Evolutionary conservation across 202 grass and related monocot species (phyloP), one percentile per base, ranked within the genome.

Genomic region (Bolboschoenoplectus hybrid): DNA sequence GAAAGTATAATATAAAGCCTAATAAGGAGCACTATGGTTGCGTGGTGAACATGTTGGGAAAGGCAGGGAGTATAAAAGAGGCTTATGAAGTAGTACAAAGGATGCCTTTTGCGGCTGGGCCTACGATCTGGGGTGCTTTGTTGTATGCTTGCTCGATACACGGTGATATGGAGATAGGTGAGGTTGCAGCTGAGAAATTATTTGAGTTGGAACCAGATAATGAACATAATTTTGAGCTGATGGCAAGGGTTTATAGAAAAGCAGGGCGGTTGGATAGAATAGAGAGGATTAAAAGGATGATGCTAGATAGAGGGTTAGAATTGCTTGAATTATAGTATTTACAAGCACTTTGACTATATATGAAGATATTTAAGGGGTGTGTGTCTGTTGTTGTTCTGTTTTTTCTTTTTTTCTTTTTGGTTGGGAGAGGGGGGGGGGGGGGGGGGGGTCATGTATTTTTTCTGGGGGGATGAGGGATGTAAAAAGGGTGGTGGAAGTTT

Each of bases 31-130:
- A 95, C 45, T 89, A 20, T 16, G 72, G 81, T 6, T 87, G 49
- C 62, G 62, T 90, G 56, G 91, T 90, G 19, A 89, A 91, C 89
- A 91, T 95, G 91, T 87, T 93, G 40, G 86, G 86, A 7, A 91
- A 86, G 63, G 86, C 83, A 8, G 91, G 91, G 74, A 78, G 84
- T 68, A 8, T 90, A 8, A 44, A 79, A 1, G 88, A 90, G 63
- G 93, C 93, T 10, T 89, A 85, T 2, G 81, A 93, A 20, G 56
- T 95, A 9, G 20, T 86, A 56, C 80, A 55, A 2, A 45, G 49
- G n/a, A 49, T 39, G 62, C 12, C 61, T 45, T 87, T 88, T 46
- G n/a, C 82, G 7, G 76, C 67, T 1, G 91, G 88, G 6, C 87
- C 85, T 3, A 85, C 68, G 2, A 55, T 87, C 0, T 88, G 88